Percentiles rank a stretch among this genome's conserved stretches.
Conservation (phyloP, 371 early-diverging fungal genomes). For the Capniomyces stellatus region DNA sequence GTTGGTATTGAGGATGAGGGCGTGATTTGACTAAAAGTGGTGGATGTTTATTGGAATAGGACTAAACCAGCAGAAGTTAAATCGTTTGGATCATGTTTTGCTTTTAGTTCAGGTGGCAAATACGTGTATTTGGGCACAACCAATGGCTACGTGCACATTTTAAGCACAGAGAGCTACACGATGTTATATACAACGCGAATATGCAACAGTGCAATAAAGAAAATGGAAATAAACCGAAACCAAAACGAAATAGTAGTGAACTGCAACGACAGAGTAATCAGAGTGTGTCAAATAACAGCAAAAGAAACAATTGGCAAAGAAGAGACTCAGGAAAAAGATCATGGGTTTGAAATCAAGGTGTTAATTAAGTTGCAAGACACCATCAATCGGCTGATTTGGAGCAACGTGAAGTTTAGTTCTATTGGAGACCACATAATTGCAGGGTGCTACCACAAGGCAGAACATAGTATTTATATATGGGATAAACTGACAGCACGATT, state of each 20-base stretch:
- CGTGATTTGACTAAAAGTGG: background rate
- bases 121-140: conserved; percentile 23
- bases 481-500: conserved; percentile 58
- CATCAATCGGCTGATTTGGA: conserved; percentile 76
- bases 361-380: conserved; percentile 68
- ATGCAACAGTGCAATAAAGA: conserved; percentile 15
- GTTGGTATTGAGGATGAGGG: background rate
- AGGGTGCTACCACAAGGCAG: conserved; percentile 58
- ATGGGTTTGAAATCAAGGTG: conserved; percentile 18
- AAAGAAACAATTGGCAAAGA: conserved; percentile 13
- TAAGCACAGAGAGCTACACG: conserved; percentile 8
- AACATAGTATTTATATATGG: conserved; percentile 88
- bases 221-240: conserved; percentile 9
- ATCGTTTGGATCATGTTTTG: conserved; percentile 18
- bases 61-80: background rate
- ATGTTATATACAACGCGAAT: conserved; percentile 7
- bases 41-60: background rate
- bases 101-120: conserved; percentile 20
- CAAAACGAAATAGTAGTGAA: conserved; percentile 16
- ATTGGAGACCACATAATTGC: conserved; percentile 74
- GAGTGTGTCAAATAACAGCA: conserved; percentile 20
- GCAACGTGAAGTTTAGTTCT: conserved; percentile 56
- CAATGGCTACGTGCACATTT: conserved; percentile 14
- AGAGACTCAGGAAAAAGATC: conserved; percentile 4
- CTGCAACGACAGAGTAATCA: conserved; percentile 17